Conservation (phyloP, 345 rosid species). For the Pistacia integerrima region DNA sequence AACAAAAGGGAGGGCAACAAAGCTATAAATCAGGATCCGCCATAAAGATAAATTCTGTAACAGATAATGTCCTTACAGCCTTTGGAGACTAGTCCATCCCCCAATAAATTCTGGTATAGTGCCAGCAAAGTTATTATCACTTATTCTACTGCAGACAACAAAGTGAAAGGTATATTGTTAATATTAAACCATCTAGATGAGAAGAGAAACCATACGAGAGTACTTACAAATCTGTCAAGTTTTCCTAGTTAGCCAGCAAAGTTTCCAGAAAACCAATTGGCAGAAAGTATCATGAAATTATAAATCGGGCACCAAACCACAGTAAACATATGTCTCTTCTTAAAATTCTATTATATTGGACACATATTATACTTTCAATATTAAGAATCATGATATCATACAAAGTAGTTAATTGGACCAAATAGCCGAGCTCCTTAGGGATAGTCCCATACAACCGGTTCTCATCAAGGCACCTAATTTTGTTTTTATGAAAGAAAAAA, state of each 20-base stretch:
- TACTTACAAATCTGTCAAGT: no score
- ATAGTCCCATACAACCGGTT: slow-evolving; percentile 19
- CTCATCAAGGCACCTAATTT: slow-evolving; percentile 19
- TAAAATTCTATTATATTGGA: not conserved
- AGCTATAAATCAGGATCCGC: not conserved
- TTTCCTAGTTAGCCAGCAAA: no score
- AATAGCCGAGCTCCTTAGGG: slow-evolving; percentile 21
- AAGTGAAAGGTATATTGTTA: no score
- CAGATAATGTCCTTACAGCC: slow-evolving; percentile 14
- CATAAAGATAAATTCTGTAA: no score
- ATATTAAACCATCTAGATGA: no score
- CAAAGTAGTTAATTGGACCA: slow-evolving; percentile 17
- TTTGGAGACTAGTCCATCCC: slow-evolving; percentile 15
- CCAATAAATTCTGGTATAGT: slow-evolving; percentile 19
- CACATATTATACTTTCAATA: not conserved
- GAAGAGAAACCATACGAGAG: no score
- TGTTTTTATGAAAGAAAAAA: not conserved
- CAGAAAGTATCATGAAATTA: not conserved
- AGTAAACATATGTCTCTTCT: not conserved
- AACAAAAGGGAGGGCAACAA: not conserved
- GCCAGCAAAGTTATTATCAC: slow-evolving; percentile 20
- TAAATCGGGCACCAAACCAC: not conserved
- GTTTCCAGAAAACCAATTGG: no score
- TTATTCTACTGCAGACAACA: slow-evolving; percentile 22
- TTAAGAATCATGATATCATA: not conserved